Evolutionary conservation across 2,329 filamentous ascomycete species (phyloP), one percentile per base, ranked within the genome.

Genomic region (Phialophora macrospora): DNA sequence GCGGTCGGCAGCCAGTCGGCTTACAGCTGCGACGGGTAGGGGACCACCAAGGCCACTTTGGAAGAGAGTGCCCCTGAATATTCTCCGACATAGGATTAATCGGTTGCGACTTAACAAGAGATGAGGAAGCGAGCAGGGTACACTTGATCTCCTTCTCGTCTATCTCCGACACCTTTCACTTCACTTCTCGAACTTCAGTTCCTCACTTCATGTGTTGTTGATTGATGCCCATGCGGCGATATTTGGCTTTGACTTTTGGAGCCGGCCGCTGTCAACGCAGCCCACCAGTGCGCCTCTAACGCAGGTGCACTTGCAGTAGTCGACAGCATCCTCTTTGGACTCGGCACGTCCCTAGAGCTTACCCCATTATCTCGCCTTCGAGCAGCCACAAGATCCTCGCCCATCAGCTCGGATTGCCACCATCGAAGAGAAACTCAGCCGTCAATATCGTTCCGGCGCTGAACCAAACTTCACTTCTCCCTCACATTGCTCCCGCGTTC

Each of bases 291-390:
- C 52, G 60, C 60, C 60, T 48, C 60, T 62, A 62, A 62, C 60
- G 60, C 60, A 62, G 59, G 59, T 62, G 51, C 38, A 51, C 24
- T 5, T 60, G 58, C 58, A 60, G 58, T 60, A 60, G 58, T 54
- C 46, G 30, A 60, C 58, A 34, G 32, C 46, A 34, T 28, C 9
- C 58, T 59, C 56, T 34, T 12, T 26, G 56, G 46, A 26, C 46
- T 48, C 58, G 58, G 46, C 44, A 51, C 24, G 52, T 55, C 52
- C 46, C 58, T 51, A 32, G 26, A 22, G 48, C 32, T 60, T 60
- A 38, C 58, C 58, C 58, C 58, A 60, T 60, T 60, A 38, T 41
- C 48, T 38, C 14, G 17, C 24, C 24, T 28, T 48, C 4, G 14
- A 49, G 56, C 38, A 59, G 28, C 52, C 26, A 30, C 14, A 55